These are phyloP conservation scores for Andalucia godoyi DNA, from an alignment of 78 protist genomes.

Conservation along the genomic window DNA sequence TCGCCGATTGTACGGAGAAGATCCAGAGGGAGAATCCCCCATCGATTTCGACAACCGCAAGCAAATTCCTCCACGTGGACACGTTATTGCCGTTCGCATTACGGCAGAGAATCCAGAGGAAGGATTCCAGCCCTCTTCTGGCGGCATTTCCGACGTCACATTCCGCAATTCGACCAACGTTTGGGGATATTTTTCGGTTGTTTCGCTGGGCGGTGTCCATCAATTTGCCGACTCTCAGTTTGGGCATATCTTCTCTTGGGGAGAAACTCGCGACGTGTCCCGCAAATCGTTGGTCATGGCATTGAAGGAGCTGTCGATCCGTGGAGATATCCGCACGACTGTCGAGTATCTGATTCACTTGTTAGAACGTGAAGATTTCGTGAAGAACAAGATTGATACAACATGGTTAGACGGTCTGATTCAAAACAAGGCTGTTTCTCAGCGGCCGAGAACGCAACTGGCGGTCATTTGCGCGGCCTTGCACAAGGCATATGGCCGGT, in stretches of 20 bases:
- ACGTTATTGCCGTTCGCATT: conserved; percentile 88
- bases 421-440: background rate
- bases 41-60: conserved; percentile 43
- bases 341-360: conserved; percentile 74
- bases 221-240: conserved; percentile 81
- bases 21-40: background rate
- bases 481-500: background rate
- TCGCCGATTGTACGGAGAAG: conserved; percentile 47
- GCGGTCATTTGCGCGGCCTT: conserved; percentile 53
- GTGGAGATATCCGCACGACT: conserved; percentile 82
- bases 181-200: conserved; percentile 93
- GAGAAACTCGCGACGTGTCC: conserved; percentile 66
- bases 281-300: conserved; percentile 63
- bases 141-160: conserved; percentile 64
- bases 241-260: conserved; percentile 90
- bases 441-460: conserved; percentile 2
- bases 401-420: conserved; percentile 80
- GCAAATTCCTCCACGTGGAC: conserved; percentile 30
- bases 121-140: conserved; percentile 83
- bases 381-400: conserved; percentile 53
- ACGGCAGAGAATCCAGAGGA: conserved; percentile 97
- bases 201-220: conserved; percentile 53
- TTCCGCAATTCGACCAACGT: conserved; percentile 71
- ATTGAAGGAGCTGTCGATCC: conserved; percentile 71
- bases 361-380: conserved; percentile 54